Conservation (phyloP, 305 asterid species). For the Stenogyne calaminthoides region DNA sequence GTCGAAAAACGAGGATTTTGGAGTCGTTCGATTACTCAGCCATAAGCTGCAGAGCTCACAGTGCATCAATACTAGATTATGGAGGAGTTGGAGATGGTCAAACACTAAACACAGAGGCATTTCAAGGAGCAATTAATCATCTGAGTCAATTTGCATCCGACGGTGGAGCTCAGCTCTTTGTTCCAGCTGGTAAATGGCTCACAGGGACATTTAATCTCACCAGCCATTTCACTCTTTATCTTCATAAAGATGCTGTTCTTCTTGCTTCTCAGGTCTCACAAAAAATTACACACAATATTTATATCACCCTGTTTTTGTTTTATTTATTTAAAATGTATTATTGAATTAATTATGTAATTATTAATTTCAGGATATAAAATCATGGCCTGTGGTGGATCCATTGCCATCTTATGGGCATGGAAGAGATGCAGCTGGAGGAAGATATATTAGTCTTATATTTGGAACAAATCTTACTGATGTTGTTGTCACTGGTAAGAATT, state of each 20-base stretch:
- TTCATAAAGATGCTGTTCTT: slow-evolving; percentile 55
- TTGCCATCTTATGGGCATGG: slow-evolving; percentile 92
- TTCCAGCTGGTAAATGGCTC: slow-evolving; percentile 68
- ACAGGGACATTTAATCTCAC: slow-evolving; percentile 68
- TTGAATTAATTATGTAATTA: background rate
- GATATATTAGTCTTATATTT: slow-evolving; percentile 79
- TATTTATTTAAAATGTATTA: background rate
- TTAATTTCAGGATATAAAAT: slow-evolving; percentile 57
- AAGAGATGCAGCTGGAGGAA: slow-evolving; percentile 83
- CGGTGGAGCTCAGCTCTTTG: slow-evolving; percentile 60
- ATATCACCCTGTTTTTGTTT: no score
- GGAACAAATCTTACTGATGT: slow-evolving; percentile 89
- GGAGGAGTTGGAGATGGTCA: slow-evolving; percentile 68
- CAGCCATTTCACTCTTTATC: slow-evolving; percentile 63
- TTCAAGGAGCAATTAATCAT: slow-evolving; percentile 46
- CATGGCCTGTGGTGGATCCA: slow-evolving; percentile 80
- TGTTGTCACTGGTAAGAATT: slow-evolving; percentile 58
- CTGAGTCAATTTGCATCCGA: slow-evolving; percentile 47
- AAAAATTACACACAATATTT: no score
- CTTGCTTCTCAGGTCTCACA: slow-evolving; percentile 61
- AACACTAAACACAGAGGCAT: slow-evolving; percentile 55
- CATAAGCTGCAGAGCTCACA: slow-evolving; percentile 60
- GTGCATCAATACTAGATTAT: slow-evolving; percentile 53
- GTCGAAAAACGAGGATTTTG: slow-evolving; percentile 37
- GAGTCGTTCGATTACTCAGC: slow-evolving; percentile 47